Conservation (phyloP, 1,284 basidiomycete genomes). For the Ceratobasidium sp. region DNA sequence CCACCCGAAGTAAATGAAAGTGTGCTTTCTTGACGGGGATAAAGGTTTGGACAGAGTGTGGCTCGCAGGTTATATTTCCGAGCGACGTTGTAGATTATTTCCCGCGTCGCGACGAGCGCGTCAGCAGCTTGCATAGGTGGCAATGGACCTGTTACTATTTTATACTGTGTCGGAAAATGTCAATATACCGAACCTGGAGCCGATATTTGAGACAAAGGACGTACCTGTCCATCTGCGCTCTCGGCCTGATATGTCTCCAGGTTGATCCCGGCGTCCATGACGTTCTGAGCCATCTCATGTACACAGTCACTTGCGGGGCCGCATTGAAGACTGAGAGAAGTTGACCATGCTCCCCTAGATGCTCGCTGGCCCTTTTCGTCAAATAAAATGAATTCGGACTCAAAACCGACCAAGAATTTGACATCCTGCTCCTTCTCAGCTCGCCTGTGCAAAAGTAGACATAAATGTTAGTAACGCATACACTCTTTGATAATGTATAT, state of each 20-base stretch:
- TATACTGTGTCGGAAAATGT: constrained; percentile 62
- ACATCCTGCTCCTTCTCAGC: constrained; percentile 60
- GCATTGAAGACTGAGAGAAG: constrained; percentile 60
- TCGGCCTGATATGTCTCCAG: constrained; percentile 73
- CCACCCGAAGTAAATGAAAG: not conserved
- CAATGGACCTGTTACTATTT: constrained; percentile 75
- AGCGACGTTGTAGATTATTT: constrained; percentile 75
- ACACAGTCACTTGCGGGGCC: constrained; percentile 52
- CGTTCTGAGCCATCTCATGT: constrained; percentile 67
- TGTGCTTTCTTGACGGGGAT: constrained; percentile 60
- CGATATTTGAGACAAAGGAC: constrained; percentile 27
- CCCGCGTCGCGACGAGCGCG: constrained; percentile 73
- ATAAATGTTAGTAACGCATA: not conserved
- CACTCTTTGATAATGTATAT: not conserved
- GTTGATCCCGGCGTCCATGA: constrained; percentile 64
- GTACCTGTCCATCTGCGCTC: constrained; percentile 75
- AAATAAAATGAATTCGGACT: constrained; percentile 75
- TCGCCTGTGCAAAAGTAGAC: constrained; percentile 52
- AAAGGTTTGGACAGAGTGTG: constrained; percentile 73
- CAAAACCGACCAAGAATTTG: constrained; percentile 75
- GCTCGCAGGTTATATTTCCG: constrained; percentile 73
- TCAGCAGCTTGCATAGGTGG: constrained; percentile 75
- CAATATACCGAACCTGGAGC: not conserved
- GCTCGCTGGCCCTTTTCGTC: constrained; percentile 61
- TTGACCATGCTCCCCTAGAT: constrained; percentile 64